phyloP scores from a whole-genome alignment of 768 basidiomycete species.

The Kondoa subrosea region DNA sequence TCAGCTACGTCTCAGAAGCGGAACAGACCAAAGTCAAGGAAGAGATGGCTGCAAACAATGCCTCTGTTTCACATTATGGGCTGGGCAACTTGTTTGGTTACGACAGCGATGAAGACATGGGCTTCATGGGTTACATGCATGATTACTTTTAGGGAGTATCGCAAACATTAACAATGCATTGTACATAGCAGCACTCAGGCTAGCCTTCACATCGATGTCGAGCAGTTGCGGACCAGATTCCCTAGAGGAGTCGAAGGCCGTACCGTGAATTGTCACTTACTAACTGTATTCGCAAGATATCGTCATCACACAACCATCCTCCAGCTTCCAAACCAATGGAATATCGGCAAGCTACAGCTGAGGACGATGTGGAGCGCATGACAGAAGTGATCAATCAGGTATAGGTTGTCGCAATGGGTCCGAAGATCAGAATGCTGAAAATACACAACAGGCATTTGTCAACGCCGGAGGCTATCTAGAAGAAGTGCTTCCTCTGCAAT shows the following conservation, averaged over 20 bases:
- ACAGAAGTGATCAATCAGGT: neutral
- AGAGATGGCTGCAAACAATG: neutral
- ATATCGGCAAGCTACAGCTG: neutral
- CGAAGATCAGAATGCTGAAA: neutral
- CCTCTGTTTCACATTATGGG: neutral
- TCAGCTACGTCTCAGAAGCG: no score
- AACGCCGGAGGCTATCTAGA: no score
- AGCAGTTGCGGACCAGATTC: no score
- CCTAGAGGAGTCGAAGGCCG: no score
- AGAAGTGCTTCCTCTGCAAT: no score
- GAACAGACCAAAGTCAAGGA: neutral
- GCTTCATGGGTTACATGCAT: neutral
- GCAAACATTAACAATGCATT: neutral
- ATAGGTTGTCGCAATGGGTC: neutral
- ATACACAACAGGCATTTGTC: no score
- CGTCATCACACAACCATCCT: no score
- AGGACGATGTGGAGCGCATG: neutral
- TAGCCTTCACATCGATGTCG: no score
- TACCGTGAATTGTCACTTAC: no score
- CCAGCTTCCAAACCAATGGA: no score
- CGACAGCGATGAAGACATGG: neutral
- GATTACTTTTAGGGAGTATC: neutral
- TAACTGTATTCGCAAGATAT: no score
- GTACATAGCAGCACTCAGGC: no score
- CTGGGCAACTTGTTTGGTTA: neutral